Conservation (phyloP, 2,329 filamentous ascomycete genomes). For the Ophiostoma ips region DNA sequence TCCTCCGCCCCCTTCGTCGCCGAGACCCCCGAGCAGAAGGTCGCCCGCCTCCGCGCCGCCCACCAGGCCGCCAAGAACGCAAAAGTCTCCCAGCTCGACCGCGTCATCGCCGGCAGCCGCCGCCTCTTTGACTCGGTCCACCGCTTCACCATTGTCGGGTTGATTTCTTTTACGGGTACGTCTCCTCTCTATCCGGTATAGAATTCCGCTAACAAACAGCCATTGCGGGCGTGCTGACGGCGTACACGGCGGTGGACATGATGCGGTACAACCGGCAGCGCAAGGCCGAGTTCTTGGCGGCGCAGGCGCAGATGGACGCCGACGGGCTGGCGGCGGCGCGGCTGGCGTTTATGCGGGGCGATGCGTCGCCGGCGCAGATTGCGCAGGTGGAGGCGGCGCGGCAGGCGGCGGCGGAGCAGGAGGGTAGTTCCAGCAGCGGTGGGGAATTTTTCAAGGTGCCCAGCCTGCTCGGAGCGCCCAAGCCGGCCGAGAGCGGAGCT, state of each 20-base stretch:
- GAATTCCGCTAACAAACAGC: constrained; percentile 21
- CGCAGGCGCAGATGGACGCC: constrained; percentile 38
- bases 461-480: constrained; percentile 33
- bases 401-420: constrained; percentile 23
- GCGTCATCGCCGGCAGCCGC: constrained; percentile 32
- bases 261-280: constrained; percentile 45
- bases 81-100: constrained; percentile 38
- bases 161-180: constrained; percentile 44
- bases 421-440: constrained; percentile 10
- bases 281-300: constrained; percentile 42
- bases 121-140: constrained; percentile 42
- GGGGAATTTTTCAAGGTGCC: constrained; percentile 29
- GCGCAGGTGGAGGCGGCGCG: constrained; percentile 43
- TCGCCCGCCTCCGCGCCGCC: constrained; percentile 52
- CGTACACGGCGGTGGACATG: constrained; percentile 49
- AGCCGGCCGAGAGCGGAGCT: constrained; percentile 12
- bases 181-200: constrained; percentile 2
- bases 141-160: constrained; percentile 37
- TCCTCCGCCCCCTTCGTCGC: constrained; percentile 14
- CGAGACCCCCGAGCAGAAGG: constrained; percentile 57
- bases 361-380: constrained; percentile 41
- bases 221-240: constrained; percentile 39
- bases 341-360: constrained; percentile 45
- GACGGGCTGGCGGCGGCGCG: constrained; percentile 43
- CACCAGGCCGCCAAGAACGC: constrained; percentile 52